These are phyloP conservation scores for Tremellales sp. DNA, from an alignment of 1,284 basidiomycete genomes.

Conservation along the genomic window DNA sequence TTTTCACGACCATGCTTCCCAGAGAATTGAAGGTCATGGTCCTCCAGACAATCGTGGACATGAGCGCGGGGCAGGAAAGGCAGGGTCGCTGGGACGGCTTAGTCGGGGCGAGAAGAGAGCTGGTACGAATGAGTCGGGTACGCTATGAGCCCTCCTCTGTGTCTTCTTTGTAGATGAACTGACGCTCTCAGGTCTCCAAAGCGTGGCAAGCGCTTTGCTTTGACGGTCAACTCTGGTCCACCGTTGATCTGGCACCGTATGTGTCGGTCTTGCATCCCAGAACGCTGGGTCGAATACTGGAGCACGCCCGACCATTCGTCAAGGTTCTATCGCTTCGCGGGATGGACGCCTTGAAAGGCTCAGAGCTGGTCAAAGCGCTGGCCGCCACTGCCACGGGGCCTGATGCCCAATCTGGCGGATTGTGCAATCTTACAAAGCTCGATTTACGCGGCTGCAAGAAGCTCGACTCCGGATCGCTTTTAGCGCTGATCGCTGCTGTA, in stretches of 20 bases:
- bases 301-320: slow-evolving; percentile 61
- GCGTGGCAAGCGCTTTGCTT: slow-evolving; percentile 71
- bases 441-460: slow-evolving; percentile 70
- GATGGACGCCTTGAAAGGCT: slow-evolving; percentile 56
- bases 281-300: slow-evolving; percentile 28
- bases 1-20: slow-evolving; percentile 57
- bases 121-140: slow-evolving; percentile 75
- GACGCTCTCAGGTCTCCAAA: slow-evolving; percentile 71
- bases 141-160: slow-evolving; percentile 37
- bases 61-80: slow-evolving; percentile 55
- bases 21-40: slow-evolving; percentile 66
- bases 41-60: slow-evolving; percentile 29
- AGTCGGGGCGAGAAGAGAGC: slow-evolving; percentile 66
- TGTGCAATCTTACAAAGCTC: slow-evolving; percentile 45
- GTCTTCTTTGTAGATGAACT: background rate
- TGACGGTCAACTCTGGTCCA: slow-evolving; percentile 81
- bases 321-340: slow-evolving; percentile 63
- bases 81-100: slow-evolving; percentile 63
- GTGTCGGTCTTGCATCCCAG: slow-evolving; percentile 48
- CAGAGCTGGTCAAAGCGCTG: slow-evolving; percentile 18
- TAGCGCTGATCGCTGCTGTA: slow-evolving; percentile 65
- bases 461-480: slow-evolving; percentile 63
- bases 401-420: slow-evolving; percentile 9
- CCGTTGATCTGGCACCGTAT: slow-evolving; percentile 61
- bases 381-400: slow-evolving; percentile 4